phyloP scores from a whole-genome alignment of 495 filamentous ascomycete species.

The Xylaria flabelliformis region DNA sequence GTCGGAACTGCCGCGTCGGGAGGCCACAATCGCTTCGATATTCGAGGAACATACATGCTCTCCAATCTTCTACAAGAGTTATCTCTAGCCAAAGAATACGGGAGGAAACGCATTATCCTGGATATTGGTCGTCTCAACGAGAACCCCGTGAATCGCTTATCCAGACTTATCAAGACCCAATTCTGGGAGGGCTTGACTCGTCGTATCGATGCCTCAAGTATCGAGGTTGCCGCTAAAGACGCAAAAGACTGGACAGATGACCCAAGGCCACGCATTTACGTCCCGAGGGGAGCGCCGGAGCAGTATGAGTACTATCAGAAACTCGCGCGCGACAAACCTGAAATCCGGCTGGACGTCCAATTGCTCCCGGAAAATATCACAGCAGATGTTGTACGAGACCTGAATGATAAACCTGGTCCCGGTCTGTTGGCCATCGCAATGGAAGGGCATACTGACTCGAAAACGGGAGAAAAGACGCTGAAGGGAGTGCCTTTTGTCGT shows the following conservation, averaged over 20 bases:
- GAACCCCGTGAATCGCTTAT: slow-evolving; percentile 86
- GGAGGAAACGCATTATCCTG: slow-evolving; percentile 81
- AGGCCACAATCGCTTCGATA: slow-evolving; percentile 80
- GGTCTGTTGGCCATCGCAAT: slow-evolving; percentile 90
- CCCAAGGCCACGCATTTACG: slow-evolving; percentile 88
- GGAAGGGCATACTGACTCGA: slow-evolving; percentile 70
- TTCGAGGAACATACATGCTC: slow-evolving; percentile 94
- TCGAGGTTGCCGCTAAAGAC: slow-evolving; percentile 82
- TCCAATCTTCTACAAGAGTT: slow-evolving; percentile 95
- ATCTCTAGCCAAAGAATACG: slow-evolving; percentile 84
- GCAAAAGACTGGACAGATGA: slow-evolving; percentile 91
- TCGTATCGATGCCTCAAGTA: slow-evolving; percentile 85
- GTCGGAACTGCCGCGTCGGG: slow-evolving; percentile 86
- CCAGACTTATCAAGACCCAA: slow-evolving; percentile 80
- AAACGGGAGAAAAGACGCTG: slow-evolving; percentile 68
- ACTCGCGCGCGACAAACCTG: slow-evolving; percentile 75
- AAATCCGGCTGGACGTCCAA: slow-evolving; percentile 85
- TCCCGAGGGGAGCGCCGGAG: slow-evolving; percentile 82
- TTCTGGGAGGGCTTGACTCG: slow-evolving; percentile 93
- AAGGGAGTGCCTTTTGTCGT: slow-evolving; percentile 93
- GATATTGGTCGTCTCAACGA: slow-evolving; percentile 88
- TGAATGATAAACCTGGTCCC: slow-evolving; percentile 89
- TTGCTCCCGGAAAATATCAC: slow-evolving; percentile 76
- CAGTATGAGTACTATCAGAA: slow-evolving; percentile 87
- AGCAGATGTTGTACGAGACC: slow-evolving; percentile 68